Conservation (phyloP, 352 stramenopile species). For the Globisporangium spinosum region DNA sequence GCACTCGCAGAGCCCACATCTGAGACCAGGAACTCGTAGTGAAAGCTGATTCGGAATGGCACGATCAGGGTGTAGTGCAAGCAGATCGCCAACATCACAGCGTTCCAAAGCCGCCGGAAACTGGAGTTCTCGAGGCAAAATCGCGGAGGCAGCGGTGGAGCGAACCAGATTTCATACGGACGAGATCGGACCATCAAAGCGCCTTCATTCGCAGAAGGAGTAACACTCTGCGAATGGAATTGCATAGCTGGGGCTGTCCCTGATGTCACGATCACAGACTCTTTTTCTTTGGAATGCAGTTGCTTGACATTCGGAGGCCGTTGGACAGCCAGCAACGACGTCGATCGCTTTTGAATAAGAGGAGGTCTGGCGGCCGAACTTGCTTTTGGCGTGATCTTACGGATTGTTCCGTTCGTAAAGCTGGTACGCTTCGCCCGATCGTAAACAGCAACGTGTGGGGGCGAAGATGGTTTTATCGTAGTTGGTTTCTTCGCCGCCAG, state of each 20-base stretch:
- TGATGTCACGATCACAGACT: background rate
- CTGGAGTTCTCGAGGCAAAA: conserved; percentile 29
- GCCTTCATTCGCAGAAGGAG: background rate
- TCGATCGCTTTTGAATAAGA: background rate
- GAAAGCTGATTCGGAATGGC: conserved; percentile 31
- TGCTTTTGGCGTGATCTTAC: background rate
- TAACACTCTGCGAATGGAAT: background rate
- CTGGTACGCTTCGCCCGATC: background rate
- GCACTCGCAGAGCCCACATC: background rate
- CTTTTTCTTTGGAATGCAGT: background rate
- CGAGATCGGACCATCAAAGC: background rate
- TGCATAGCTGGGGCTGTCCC: background rate
- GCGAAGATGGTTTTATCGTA: background rate
- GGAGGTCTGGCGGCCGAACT: background rate
- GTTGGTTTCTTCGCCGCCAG: background rate
- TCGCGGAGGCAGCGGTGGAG: conserved; percentile 20
- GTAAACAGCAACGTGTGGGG: background rate
- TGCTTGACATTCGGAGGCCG: background rate
- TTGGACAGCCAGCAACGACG: background rate
- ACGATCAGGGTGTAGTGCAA: conserved; percentile 29
- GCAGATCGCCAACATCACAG: conserved; percentile 26
- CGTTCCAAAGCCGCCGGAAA: conserved; percentile 24
- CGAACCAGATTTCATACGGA: conserved; percentile 31
- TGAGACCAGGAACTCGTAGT: conserved; percentile 19
- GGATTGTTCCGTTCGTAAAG: background rate